Evolutionary conservation across 768 basidiomycete species (phyloP), one percentile per base, ranked within the genome.

Genomic region (Xerocomus potaroensis): DNA sequence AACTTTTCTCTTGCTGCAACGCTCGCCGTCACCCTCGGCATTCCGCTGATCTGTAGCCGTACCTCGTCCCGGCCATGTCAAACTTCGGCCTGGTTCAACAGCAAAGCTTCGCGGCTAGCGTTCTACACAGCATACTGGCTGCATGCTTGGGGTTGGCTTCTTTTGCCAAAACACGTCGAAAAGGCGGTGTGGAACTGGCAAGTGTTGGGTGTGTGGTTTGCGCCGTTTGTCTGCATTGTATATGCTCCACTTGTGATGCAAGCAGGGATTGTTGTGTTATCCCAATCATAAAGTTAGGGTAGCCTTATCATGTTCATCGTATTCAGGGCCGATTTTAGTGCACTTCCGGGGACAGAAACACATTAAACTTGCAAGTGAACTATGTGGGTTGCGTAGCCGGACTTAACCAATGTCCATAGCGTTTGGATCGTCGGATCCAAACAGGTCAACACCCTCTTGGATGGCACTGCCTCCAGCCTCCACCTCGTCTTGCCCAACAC

Each of bases 1-100:
- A 96, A 97, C 65, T 95, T 95, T 67, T 91, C 90, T 8, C 81
- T 97, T 16, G 89, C 94, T 0, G 81, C 84, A 18, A 61, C 75
- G 18, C 73, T 95, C 15, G 79, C 87, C 0, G 61, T 86, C 22
- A 56, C 79, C 8, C 73, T 91, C 15, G 81, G 83, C 8, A 33
- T 84, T 9, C 86, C 90, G 1, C 73, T 91, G n/a, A 69, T 75
- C 11, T 69, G 72, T 4, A 65, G 76, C 12, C 62, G 66, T 73
- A 11, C 67, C 7, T 56, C 72, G 1, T 60, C 65, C 19, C 16
- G 22, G 10, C 34, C 54, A 1, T 41, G 56, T 44, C 1, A 55
- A 44, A 30, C 52, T 45, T 8, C 51, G 44, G 36, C 53, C 51
- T 27, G 38, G 64, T 14, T 55, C 2, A 67, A 56, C 51, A 77